These are phyloP conservation scores for Diplosphaera chodatii DNA, from an alignment of 139 green algal species.

Conservation along the genomic window DNA sequence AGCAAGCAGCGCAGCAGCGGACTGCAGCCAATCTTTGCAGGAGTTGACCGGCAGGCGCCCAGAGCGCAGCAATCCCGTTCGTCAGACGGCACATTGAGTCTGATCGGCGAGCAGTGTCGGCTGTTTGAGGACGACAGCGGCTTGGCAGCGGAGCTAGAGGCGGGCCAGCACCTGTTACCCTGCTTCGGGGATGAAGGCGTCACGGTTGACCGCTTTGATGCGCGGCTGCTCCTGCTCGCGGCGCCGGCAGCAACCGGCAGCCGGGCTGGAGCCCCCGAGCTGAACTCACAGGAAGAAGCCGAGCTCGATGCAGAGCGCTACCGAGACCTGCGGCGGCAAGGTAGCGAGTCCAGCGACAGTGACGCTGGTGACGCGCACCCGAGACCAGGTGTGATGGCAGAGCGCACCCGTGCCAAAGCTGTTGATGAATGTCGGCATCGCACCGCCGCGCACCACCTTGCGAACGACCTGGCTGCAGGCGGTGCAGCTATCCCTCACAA, in stretches of 20 bases:
- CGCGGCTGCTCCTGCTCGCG: slow-evolving; percentile 10
- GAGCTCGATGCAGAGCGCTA: slow-evolving; percentile 24
- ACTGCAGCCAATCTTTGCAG: neutral
- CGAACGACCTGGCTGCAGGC: neutral
- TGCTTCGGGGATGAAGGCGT: neutral
- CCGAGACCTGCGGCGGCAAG: slow-evolving; percentile 17
- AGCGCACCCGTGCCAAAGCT: neutral
- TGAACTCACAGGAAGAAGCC: neutral
- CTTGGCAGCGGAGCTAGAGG: neutral
- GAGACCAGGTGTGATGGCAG: neutral
- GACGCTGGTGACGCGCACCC: neutral
- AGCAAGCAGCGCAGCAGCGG: too few species aligned
- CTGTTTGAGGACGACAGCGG: neutral
- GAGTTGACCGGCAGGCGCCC: neutral
- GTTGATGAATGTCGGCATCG: neutral
- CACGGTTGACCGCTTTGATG: slow-evolving; percentile 20
- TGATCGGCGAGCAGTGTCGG: neutral
- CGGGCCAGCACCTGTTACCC: slow-evolving; percentile 4
- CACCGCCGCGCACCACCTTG: neutral
- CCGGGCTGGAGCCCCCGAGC: neutral
- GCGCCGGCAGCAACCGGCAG: neutral
- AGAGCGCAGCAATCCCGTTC: neutral
- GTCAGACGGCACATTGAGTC: neutral
- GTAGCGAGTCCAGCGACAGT: neutral
- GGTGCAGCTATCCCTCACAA: neutral